Conservation (phyloP, 257 asterid species). For the Solanum phureja region DNA sequence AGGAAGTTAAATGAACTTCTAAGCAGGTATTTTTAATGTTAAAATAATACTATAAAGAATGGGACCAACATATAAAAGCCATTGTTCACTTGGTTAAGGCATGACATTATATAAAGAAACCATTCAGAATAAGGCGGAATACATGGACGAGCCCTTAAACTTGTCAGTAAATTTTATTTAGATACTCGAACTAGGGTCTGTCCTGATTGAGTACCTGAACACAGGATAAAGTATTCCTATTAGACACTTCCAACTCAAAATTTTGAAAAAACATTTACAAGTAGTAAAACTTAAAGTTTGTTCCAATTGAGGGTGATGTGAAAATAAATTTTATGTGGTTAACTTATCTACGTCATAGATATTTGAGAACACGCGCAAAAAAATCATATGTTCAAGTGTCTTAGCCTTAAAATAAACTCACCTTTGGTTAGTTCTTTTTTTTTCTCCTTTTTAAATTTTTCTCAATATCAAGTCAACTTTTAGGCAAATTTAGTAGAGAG, state of each 20-base stretch:
- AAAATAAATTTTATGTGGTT: too few relatives aligned
- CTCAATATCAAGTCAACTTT: neutral
- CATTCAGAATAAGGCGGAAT: neutral
- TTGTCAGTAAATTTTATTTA: neutral
- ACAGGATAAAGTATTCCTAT: neutral
- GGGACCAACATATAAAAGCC: neutral
- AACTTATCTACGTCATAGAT: neutral
- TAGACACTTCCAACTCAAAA: neutral
- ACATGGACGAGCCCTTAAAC: neutral
- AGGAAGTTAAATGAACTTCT: conserved; percentile 4
- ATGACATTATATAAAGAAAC: neutral
- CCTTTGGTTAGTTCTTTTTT: neutral
- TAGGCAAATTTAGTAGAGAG: neutral
- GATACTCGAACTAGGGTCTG: neutral
- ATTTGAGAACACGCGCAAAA: neutral
- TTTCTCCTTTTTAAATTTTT: neutral
- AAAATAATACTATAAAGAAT: neutral
- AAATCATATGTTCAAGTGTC: neutral
- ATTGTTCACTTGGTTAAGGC: conserved; percentile 22
- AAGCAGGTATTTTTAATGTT: conserved; percentile 16
- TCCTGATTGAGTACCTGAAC: neutral
- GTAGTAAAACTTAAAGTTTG: neutral
- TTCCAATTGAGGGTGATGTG: neutral
- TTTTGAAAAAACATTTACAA: neutral
- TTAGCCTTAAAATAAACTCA: neutral